Percentiles rank a stretch among this genome's conserved stretches.
Conservation (phyloP, 495 filamentous ascomycete species). For the Aspergillus campestris region DNA sequence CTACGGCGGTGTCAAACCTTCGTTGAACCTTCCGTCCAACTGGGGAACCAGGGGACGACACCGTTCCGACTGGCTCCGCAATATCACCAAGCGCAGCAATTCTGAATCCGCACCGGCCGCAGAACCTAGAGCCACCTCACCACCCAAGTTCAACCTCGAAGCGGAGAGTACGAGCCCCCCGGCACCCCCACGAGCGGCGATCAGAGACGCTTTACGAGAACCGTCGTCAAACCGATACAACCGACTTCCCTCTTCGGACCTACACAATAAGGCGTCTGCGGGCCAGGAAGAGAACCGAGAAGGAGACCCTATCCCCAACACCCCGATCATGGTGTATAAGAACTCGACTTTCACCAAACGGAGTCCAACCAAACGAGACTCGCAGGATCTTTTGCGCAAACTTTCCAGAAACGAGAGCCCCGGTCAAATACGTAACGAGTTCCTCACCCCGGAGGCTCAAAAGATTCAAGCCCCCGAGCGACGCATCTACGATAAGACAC, state of each 20-base stretch:
- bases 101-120: constrained; percentile 19
- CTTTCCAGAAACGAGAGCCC: constrained; percentile 54
- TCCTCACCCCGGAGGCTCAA: constrained; percentile 26
- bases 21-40: constrained; percentile 44
- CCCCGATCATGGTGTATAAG: constrained; percentile 46
- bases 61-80: constrained; percentile 47
- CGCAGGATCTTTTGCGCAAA: constrained; percentile 55
- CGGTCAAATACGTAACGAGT: constrained; percentile 8
- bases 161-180: constrained; percentile 8
- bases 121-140: constrained; percentile 4
- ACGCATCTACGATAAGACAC: constrained; percentile 38
- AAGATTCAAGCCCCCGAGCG: constrained; percentile 30
- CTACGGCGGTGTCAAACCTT: constrained; percentile 34
- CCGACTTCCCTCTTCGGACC: constrained; percentile 10
- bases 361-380: constrained; percentile 44
- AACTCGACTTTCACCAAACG: constrained; percentile 25
- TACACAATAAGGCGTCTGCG: constrained; percentile 12
- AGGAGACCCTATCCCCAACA: constrained; percentile 39
- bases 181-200: constrained; percentile 8
- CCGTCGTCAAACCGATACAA: constrained; percentile 13
- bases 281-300: constrained; percentile 17
- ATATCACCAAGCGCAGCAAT: constrained; percentile 18
- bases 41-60: constrained; percentile 51
- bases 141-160: constrained; percentile 7
- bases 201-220: constrained; percentile 13